Evolutionary conservation across 352 stramenopile genomes (phyloP), one percentile per base, ranked within the genome.

Genomic region (Phytopythium aichiense): DNA sequence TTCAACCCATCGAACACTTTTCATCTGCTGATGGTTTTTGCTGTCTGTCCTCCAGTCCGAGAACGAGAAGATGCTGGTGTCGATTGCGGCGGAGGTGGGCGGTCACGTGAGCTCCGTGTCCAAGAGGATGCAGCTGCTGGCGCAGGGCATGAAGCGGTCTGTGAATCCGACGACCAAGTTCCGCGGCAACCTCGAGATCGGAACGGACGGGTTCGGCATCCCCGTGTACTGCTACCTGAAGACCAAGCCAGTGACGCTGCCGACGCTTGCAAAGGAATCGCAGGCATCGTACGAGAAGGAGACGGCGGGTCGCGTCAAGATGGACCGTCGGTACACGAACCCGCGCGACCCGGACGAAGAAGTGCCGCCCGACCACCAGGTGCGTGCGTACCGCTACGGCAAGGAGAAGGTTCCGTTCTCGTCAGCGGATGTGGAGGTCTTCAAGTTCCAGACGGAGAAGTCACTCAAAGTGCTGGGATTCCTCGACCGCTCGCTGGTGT

Each of bases 61-160:
- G 62, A 94, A 94, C 55, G 85, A 94, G 61, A 94, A 94, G 60
- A 92, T 92, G 81, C 79, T 94, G 7, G 79, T 91, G 11, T 91
- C 81, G 13, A 89, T 94, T 11, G 85, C 81, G 3, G 71, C 76
- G 4, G 81, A 90, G 69, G 81, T 94, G 5, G 63, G 65, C 15
- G 85, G 85, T 13, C 77, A 92, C 33, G 79, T 94, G 37, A 69
- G 65, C 46, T 89, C 82, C 22, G 83, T 88, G 22, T 83, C 76
- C 38, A 84, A 88, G 61, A 74, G 80, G 5, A 88, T 92, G 76
- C 78, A 94, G 23, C 61, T 92, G 42, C 63, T 94, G 23, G 75
- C 77, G 7, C 85, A 92, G 54, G 80, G 85, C 37, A 91, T 90
- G 76, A 92, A 90, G 61, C 89, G 88, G 53, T 78, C 74, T 0